A percentile compares a stretch with the other conserved stretches of the same genome.
These are phyloP conservation scores for Ophiosphaerella herpotricha DNA, from an alignment of 2,329 filamentous ascomycete genomes.

Conservation along the genomic window DNA sequence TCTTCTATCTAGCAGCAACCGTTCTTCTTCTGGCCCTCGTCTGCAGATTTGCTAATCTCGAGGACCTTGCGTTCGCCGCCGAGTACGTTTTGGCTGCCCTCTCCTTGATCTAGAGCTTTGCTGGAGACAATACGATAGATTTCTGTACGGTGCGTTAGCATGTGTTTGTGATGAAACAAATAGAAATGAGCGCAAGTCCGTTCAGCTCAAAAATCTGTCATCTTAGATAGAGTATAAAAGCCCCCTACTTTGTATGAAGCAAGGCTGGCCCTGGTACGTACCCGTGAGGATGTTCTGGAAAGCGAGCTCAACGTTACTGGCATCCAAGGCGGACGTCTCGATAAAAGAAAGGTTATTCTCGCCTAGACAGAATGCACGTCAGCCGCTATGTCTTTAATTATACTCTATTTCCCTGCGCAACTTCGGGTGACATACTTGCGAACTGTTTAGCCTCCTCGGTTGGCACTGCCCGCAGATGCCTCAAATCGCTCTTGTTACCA, in stretches of 20 bases:
- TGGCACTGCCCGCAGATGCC: conserved; percentile 92
- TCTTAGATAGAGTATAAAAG: conserved; percentile 1
- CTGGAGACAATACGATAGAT: conserved; percentile 99
- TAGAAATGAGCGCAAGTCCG: conserved; percentile 13
- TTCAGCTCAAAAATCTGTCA: background rate
- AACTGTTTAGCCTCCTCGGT: conserved; percentile 98
- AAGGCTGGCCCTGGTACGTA: conserved; percentile 52
- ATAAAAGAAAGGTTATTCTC: conserved; percentile 99
- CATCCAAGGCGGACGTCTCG: conserved; percentile 97
- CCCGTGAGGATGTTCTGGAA: conserved; percentile 99
- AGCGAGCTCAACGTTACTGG: conserved; percentile 97
- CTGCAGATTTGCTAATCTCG: conserved; percentile 82
- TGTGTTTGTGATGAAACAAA: background rate
- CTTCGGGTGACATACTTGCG: conserved; percentile 69
- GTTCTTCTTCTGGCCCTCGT: conserved; percentile 72
- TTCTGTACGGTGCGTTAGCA: conserved; percentile 61
- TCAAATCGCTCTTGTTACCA: conserved; percentile 99
- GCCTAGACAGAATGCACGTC: conserved; percentile 58
- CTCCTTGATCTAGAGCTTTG: conserved; percentile 92
- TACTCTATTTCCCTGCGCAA: background rate
- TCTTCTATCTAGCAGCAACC: conserved; percentile 71
- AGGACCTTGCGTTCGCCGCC: conserved; percentile 74
- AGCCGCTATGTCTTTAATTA: conserved; percentile 6
- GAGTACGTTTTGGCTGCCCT: conserved; percentile 78
- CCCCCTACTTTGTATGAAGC: background rate